Evolutionary conservation across 805 yeast genomes (phyloP), one percentile per base, ranked within the genome.

Genomic region (Teunomyces atbi): DNA sequence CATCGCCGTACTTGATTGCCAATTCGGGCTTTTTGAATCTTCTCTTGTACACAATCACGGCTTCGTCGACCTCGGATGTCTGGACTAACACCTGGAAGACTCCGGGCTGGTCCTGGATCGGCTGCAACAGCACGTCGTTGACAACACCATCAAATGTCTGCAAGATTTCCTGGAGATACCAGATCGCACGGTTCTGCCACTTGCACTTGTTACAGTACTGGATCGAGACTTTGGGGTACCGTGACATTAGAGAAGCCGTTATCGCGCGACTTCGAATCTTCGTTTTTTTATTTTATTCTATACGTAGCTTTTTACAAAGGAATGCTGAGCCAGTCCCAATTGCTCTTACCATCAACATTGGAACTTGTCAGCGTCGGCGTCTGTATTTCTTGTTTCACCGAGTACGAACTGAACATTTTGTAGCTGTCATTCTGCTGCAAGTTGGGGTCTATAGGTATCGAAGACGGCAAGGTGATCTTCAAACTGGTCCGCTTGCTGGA

Each of bases 181-280:
- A 90, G 0, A 88, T 77, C 1, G 96, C 95, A 10, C 97, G 69
- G 40, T 88, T 76, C 56, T 86, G 86, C 97, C 97, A 89, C 57
- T 86, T 85, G 71, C 97, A 89, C 59, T 78, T 80, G 32, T 86
- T 84, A 60, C 97, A 89, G 65, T 84, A 89, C 53, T 79, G 75
- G 35, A 89, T 88, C 4, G 80, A 68, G 2, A 89, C 78, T 37
- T 81, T 69, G 2, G 95, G 94, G 48, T 73, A 81, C 10, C 15
- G 34, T 13, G 45, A 38, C 49, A 46, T 36, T 23, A 8, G 23
- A 21, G 23, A 23, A 21, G 8, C 2, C 11, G 26, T 6, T 23
- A 7, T 23, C 26, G 26, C 26, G 8, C 26, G 6, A 6, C 6
- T 23, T 23, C 6, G 26, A 11, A 23, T 10, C n/a, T 7, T 23